A percentile compares a stretch with the other conserved stretches of the same genome.
These are phyloP conservation scores for Oxyria digyna DNA, from an alignment of 148 eudicot genomes.

Conservation along the genomic window DNA sequence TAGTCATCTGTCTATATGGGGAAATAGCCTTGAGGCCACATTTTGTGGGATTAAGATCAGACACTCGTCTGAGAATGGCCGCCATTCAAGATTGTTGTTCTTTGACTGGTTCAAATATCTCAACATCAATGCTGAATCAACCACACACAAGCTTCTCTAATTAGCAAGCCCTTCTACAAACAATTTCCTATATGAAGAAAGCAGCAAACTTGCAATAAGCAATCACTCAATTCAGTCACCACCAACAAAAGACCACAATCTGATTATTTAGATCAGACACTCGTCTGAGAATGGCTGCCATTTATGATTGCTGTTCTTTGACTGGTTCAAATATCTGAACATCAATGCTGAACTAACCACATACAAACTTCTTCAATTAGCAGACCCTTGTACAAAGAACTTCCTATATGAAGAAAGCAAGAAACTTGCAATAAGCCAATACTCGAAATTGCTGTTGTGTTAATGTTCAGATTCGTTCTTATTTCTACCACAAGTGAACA, in stretches of 20 bases:
- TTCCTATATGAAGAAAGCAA: background rate
- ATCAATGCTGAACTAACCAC: background rate
- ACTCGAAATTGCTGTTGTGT: background rate
- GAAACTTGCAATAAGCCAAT: background rate
- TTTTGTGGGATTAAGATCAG: background rate
- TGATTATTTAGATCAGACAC: background rate
- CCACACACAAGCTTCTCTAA: background rate
- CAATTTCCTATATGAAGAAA: background rate
- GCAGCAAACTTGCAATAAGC: background rate
- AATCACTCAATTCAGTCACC: too few species aligned
- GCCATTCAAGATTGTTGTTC: background rate
- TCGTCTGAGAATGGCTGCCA: slow-evolving; percentile 5
- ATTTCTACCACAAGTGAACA: too few species aligned
- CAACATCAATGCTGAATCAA: background rate
- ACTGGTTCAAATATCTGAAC: background rate
- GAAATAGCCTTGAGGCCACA: background rate
- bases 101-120: background rate
- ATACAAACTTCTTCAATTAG: background rate
- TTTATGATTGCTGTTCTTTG: background rate
- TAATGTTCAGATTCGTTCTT: too few species aligned
- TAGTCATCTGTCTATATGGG: slow-evolving; percentile 41
- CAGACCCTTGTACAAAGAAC: background rate
- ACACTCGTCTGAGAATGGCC: background rate
- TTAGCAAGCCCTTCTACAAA: background rate
- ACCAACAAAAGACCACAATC: too few species aligned